Percentiles rank a stretch among this genome's conserved stretches.
Evolutionary conservation across 176 grass and related monocot genomes (phyloP).

Genomic region (Eleusine indica): DNA sequence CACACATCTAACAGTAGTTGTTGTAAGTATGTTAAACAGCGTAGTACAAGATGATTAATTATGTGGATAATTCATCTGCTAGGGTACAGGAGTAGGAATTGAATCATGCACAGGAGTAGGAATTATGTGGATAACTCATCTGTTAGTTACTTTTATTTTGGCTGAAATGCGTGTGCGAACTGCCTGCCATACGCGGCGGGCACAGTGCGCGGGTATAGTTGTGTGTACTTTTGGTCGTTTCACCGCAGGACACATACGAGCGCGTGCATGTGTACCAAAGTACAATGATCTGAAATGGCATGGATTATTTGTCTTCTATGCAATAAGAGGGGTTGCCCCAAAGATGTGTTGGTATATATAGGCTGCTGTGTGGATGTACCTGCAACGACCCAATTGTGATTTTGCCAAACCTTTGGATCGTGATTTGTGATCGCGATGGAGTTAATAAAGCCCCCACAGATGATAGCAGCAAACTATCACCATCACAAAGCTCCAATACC

Average conservation of each 20-base stretch:
- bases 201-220: constrained; percentile 32
- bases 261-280: constrained; percentile 17
- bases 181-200: constrained; percentile 4
- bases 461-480: no score
- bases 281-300: constrained; percentile 35
- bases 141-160: not conserved
- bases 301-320: constrained; percentile 17
- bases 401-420: not conserved
- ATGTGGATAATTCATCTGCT: no score
- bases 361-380: not conserved
- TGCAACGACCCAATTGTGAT: not conserved
- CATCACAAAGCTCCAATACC: no score
- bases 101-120: no score
- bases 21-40: no score
- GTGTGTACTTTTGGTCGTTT: constrained; percentile 42
- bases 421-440: not conserved
- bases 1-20: no score
- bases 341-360: not conserved
- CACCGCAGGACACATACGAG: constrained; percentile 10
- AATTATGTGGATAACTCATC: no score
- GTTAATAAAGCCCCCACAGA: no score
- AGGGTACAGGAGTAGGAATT: no score
- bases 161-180: not conserved
- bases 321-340: not conserved
- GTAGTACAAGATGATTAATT: no score